Evolutionary conservation across 78 protist genomes (phyloP), one percentile per base, ranked within the genome.

Genomic region (Speleostelium caveatum): DNA sequence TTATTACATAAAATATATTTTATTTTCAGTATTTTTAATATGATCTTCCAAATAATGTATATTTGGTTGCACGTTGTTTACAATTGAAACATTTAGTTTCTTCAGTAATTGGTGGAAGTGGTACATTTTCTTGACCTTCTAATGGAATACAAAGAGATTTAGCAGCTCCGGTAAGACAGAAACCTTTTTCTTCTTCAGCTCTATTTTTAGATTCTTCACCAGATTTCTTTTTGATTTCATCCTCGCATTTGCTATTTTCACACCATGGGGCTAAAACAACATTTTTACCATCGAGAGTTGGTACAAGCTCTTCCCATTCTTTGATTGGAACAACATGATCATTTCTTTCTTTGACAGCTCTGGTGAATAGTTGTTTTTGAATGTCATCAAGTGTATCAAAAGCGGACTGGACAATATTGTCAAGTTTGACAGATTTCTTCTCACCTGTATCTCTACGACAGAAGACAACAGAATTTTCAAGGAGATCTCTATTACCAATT

Each of bases 401-500:
- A 51, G 78, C 32, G 35, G 38, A 6, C 6, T 28, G 8, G 51
- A 60, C 79, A 36, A 87, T 19, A 24, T n/a, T 16, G 3, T 36
- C 33, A 65, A 60, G 30, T 26, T 87, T 61, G 28, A 88, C 66
- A 21, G 51, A 39, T 19, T 63, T 32, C 94, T 95, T 95, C 19
- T 24, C 96, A 38, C 65, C 79, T 24, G 59, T 92, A 85, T 93
- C 96, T 28, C 99, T 92, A 60, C 96, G 94, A 26, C 92, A 94
- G 49, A 83, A 35, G 63, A 90, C 51, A 16, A 79, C 91, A n/a
- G 60, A 30, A 36, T 79, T 49, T 62, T 45, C 28, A n/a, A 30
- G 98, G 1, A 98, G 2, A 92, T 98, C 99, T 36, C 80, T 68
- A 16, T 98, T 97, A 28, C 99, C 99, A 16, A 98, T 33, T 92